These are phyloP conservation scores for Balamuthia mandrillaris DNA, from an alignment of 208 protist species.

Conservation along the genomic window DNA sequence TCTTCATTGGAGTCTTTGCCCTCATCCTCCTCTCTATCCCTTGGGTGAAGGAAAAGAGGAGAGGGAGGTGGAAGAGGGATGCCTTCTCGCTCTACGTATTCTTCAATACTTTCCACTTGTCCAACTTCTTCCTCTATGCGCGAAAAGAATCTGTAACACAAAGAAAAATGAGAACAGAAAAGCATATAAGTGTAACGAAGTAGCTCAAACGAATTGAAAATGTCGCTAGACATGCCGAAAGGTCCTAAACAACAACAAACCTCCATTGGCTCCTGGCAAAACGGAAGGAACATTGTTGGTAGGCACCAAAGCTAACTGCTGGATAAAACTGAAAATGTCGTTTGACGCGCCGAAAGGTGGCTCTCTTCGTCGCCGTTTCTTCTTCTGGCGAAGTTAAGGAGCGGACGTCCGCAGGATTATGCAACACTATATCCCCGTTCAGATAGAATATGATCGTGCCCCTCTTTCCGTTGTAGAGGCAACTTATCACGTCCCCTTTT, in stretches of 20 bases:
- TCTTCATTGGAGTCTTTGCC: background rate
- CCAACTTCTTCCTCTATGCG: background rate
- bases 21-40: background rate
- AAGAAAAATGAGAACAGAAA: background rate
- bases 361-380: background rate
- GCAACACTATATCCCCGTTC: no score
- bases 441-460: no score
- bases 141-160: background rate
- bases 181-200: background rate
- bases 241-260: background rate
- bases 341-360: background rate
- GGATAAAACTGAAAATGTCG: background rate
- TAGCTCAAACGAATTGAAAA: background rate
- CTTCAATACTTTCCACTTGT: background rate
- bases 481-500: background rate
- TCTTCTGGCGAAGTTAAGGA: background rate
- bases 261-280: background rate
- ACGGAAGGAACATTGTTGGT: slow-evolving; percentile 16
- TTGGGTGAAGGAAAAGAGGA: background rate
- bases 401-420: background rate
- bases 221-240: background rate
- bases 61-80: background rate
- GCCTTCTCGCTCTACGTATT: background rate
- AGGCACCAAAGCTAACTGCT: slow-evolving; percentile 17
- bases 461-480: background rate